Evolutionary conservation across 495 filamentous ascomycete species (phyloP).

Genomic region (Penicillium cinerascens): DNA sequence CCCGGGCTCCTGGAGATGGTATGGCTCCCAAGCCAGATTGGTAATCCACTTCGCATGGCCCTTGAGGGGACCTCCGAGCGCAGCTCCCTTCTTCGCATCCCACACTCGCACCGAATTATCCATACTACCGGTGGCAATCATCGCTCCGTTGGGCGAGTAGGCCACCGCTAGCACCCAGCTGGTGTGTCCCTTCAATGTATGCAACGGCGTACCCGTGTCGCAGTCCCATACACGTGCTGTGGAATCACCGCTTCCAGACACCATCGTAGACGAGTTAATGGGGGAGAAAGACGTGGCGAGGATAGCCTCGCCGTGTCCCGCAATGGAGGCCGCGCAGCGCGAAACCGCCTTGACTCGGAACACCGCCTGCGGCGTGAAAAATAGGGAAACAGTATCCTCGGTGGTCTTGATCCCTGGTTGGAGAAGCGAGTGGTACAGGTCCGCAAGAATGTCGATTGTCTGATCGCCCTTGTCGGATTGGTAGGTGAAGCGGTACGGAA

Average conservation of each 20-base stretch:
- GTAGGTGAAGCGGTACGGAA: conserved; percentile 85
- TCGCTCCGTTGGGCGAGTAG: conserved; percentile 79
- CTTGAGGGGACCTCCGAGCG: conserved; percentile 72
- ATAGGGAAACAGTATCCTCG: conserved; percentile 72
- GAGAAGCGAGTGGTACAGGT: conserved; percentile 71
- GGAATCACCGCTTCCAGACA: conserved; percentile 85
- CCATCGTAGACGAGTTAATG: conserved; percentile 71
- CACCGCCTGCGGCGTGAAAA: conserved; percentile 87
- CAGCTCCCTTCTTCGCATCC: conserved; percentile 79
- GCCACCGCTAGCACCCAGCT: conserved; percentile 87
- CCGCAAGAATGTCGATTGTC: conserved; percentile 57
- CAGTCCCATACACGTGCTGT: conserved; percentile 96
- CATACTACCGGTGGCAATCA: conserved; percentile 89
- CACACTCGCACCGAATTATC: conserved; percentile 89
- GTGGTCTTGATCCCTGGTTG: conserved; percentile 62
- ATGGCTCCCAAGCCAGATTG: conserved; percentile 88
- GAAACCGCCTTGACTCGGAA: conserved; percentile 92
- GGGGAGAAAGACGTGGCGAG: conserved; percentile 88
- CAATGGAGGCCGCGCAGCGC: conserved; percentile 81
- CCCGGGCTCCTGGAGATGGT: conserved; percentile 73
- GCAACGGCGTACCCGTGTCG: conserved; percentile 84
- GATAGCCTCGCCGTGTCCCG: conserved; percentile 90
- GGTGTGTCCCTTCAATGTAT: conserved; percentile 89
- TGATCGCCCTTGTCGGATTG: conserved; percentile 54
- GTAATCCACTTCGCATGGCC: conserved; percentile 92